Conservation (phyloP, 179 eudicot species). For the Silene noctiflora region DNA sequence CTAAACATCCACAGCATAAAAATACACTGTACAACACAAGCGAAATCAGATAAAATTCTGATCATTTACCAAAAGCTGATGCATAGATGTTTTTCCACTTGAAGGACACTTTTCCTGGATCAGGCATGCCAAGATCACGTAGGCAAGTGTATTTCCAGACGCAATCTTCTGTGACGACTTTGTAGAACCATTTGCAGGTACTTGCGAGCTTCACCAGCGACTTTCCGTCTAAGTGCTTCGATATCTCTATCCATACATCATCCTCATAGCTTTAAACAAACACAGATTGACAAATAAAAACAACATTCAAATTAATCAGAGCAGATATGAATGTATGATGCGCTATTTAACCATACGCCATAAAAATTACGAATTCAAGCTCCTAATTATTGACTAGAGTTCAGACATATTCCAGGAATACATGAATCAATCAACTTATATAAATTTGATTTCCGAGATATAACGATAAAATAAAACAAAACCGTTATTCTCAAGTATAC, state of each 20-base stretch:
- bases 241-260: conserved; percentile 83
- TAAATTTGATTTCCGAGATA: not conserved
- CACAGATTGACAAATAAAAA: not conserved
- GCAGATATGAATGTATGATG: not conserved
- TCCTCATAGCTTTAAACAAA: conserved; percentile 53
- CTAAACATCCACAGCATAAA: not conserved
- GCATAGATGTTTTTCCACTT: conserved; percentile 77
- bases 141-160: conserved; percentile 78
- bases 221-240: conserved; percentile 76
- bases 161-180: conserved; percentile 57
- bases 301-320: not conserved
- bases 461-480: not conserved
- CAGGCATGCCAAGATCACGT: conserved; percentile 79
- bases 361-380: too few species aligned
- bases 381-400: not conserved
- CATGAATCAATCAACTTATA: not conserved
- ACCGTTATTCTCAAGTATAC: not conserved
- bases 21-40: not conserved
- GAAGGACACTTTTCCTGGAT: conserved; percentile 51
- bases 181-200: conserved; percentile 75
- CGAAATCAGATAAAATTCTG: not conserved
- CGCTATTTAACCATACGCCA: not conserved
- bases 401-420: not conserved
- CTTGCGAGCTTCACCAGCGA: conserved; percentile 69
- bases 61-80: conserved; percentile 51